Conservation (phyloP, 108 stramenopile species). For the Conticribra weissflogii region DNA sequence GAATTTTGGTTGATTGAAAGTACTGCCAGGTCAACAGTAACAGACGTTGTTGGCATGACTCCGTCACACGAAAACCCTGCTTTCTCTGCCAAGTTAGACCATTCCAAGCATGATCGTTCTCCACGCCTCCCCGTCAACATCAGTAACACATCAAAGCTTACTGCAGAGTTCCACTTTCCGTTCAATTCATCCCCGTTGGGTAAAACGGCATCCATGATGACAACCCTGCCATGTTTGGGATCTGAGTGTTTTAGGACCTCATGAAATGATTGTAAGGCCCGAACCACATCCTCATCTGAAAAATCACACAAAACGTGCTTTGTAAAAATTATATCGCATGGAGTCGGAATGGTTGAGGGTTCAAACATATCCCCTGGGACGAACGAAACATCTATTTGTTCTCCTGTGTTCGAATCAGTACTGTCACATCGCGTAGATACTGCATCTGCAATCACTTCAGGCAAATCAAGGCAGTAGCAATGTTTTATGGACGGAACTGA, state of each 20-base stretch:
- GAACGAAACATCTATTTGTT: slow-evolving; percentile 1
- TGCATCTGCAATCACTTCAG: slow-evolving; percentile 44
- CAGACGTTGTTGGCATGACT: slow-evolving; percentile 35
- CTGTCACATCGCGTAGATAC: slow-evolving; percentile 5
- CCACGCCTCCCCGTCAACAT: slow-evolving; percentile 44
- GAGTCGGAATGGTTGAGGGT: slow-evolving; percentile 35
- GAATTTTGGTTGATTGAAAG: slow-evolving; percentile 12
- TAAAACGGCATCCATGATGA: slow-evolving; percentile 47
- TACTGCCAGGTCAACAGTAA: slow-evolving; percentile 43
- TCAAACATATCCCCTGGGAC: slow-evolving; percentile 49
- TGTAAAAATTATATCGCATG: slow-evolving; percentile 45
- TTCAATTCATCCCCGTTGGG: slow-evolving; percentile 43
- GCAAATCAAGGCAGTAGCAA: slow-evolving; percentile 47
- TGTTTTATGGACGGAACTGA: slow-evolving; percentile 20
- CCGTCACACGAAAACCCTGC: slow-evolving; percentile 40
- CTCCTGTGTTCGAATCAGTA: slow-evolving; percentile 1
- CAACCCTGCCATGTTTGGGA: slow-evolving; percentile 26
- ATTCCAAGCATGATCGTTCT: slow-evolving; percentile 39
- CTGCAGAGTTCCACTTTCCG: slow-evolving; percentile 41
- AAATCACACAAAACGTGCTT: slow-evolving; percentile 52
- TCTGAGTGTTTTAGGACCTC: slow-evolving; percentile 17
- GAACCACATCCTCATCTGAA: slow-evolving; percentile 44
- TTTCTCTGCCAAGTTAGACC: slow-evolving; percentile 36
- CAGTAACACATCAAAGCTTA: slow-evolving; percentile 45
- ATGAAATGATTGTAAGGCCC: slow-evolving; percentile 34